A percentile compares a stretch with the other conserved stretches of the same genome.
Evolutionary conservation across 495 filamentous ascomycete genomes (phyloP).

Genomic region (Hypoxylon fragiforme): DNA sequence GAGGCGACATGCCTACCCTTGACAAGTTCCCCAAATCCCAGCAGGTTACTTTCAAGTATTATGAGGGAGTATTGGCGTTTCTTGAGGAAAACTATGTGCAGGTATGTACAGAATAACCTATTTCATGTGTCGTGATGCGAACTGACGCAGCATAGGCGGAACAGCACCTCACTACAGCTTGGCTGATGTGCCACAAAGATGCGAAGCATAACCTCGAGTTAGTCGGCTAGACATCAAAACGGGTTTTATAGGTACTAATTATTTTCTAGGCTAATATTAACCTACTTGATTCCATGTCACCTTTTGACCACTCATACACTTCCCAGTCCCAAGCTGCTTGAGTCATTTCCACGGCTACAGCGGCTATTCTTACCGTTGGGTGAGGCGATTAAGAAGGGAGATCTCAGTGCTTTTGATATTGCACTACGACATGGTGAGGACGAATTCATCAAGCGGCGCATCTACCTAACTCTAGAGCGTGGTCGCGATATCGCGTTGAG

Average conservation of each 20-base stretch:
- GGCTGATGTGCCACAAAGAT: slow-evolving; percentile 70
- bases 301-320: slow-evolving; percentile 85
- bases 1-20: slow-evolving; percentile 74
- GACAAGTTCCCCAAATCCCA: slow-evolving; percentile 81
- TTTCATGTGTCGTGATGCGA: neutral
- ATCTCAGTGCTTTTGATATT: slow-evolving; percentile 81
- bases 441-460: slow-evolving; percentile 91
- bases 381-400: slow-evolving; percentile 74
- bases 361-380: slow-evolving; percentile 76
- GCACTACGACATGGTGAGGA: slow-evolving; percentile 79
- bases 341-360: slow-evolving; percentile 75
- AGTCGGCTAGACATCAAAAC: slow-evolving; percentile 30
- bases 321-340: slow-evolving; percentile 70
- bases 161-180: slow-evolving; percentile 75
- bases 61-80: slow-evolving; percentile 85
- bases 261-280: slow-evolving; percentile 77
- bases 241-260: slow-evolving; percentile 32
- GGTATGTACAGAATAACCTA: slow-evolving; percentile 57
- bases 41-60: slow-evolving; percentile 95
- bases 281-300: slow-evolving; percentile 89
- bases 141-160: slow-evolving; percentile 64
- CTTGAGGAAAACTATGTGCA: slow-evolving; percentile 87
- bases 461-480: slow-evolving; percentile 91
- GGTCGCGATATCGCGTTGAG: slow-evolving; percentile 87
- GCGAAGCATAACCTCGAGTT: slow-evolving; percentile 79